A percentile compares a stretch with the other conserved stretches of the same genome.
phyloP scores from a whole-genome alignment of 1,284 basidiomycete genomes.

The Ustilago lituana region DNA sequence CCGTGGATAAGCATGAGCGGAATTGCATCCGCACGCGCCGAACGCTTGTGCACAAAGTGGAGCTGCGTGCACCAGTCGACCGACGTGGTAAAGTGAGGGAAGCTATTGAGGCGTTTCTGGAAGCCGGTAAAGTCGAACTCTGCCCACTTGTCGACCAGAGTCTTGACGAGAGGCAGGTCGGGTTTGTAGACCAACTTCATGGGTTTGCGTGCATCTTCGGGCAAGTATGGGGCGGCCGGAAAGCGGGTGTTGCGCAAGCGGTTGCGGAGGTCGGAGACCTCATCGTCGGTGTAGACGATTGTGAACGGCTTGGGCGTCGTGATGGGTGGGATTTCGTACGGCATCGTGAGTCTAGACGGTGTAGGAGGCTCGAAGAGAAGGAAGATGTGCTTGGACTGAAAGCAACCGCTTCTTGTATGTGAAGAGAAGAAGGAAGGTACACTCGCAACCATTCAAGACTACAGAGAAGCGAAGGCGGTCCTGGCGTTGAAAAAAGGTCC shows the following conservation, averaged over 20 bases:
- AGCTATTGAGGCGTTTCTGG: slow-evolving; percentile 29
- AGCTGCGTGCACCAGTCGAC: slow-evolving; percentile 57
- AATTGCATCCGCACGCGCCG: slow-evolving; percentile 47
- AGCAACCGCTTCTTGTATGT: slow-evolving; percentile 1
- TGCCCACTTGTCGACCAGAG: slow-evolving; percentile 32
- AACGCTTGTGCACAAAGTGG: slow-evolving; percentile 53
- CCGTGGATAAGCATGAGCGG: slow-evolving; percentile 62
- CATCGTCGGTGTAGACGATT: slow-evolving; percentile 42
- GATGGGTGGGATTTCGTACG: slow-evolving; percentile 35
- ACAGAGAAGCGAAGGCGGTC: too few species aligned
- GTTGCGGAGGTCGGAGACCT: slow-evolving; percentile 36
- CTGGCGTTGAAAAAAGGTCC: too few species aligned
- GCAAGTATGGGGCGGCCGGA: slow-evolving; percentile 38
- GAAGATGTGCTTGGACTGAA: too few species aligned
- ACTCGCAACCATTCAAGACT: too few species aligned
- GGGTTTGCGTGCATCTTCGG: slow-evolving; percentile 27
- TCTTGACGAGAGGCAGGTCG: slow-evolving; percentile 30
- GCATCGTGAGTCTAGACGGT: slow-evolving; percentile 5
- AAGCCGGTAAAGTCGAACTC: slow-evolving; percentile 35
- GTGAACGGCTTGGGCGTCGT: slow-evolving; percentile 43
- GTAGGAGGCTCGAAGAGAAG: too few species aligned
- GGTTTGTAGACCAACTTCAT: slow-evolving; percentile 32
- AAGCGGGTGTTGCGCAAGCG: slow-evolving; percentile 46
- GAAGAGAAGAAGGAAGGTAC: not conserved
- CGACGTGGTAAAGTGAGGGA: slow-evolving; percentile 54